Evolutionary conservation across 306 rosid genomes (phyloP), one percentile per base, ranked within the genome.

Genomic region (Cyamopsis tetragonoloba): DNA sequence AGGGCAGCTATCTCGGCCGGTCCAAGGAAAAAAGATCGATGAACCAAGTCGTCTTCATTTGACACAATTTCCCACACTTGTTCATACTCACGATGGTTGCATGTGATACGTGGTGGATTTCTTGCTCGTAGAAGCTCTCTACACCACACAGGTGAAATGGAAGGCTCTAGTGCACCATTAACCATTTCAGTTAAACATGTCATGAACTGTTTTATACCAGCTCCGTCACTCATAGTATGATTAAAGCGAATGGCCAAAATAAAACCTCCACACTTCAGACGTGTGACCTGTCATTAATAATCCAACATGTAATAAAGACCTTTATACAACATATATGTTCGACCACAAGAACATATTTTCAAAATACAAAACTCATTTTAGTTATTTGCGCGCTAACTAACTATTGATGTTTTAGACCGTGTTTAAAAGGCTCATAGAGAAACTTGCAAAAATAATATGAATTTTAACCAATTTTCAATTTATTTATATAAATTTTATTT

Each of bases 191-290:
- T 60, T 30, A 48, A 4, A 0, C 46, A 41, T 0, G 24, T 76
- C 55, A 81, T 1, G 48, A 81, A 76, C 15, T 67, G 73, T 3
- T 2, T 1, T 0, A 76, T 0, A 11, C 85, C 82, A 3, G n/a
- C 0, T 17, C 9, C 73, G 1, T 81, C 81, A 0, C 41, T 0
- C 66, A 81, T 67, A 0, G 61, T 62, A 12, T 81, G 85, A 3
- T 72, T 72, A 0, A 54, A 0, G 3, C 70, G 46, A 0, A 23
- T 0, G 3, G 66, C 68, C 0, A 81, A 1, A 3, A 68, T n/a
- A 18, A 81, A 81, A 41, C 85, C 79, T 37, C 85, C 82, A 1
- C 82, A 77, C 38, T 47, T 68, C 10, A 81, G 30, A 2, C 82
- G 77, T 1, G 85, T 81, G 0, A 81, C 71, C 79, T 81, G 56